Percentiles rank a stretch among this genome's conserved stretches.
Evolutionary conservation across 345 rosid species (phyloP).

Genomic region (Salix udensis): DNA sequence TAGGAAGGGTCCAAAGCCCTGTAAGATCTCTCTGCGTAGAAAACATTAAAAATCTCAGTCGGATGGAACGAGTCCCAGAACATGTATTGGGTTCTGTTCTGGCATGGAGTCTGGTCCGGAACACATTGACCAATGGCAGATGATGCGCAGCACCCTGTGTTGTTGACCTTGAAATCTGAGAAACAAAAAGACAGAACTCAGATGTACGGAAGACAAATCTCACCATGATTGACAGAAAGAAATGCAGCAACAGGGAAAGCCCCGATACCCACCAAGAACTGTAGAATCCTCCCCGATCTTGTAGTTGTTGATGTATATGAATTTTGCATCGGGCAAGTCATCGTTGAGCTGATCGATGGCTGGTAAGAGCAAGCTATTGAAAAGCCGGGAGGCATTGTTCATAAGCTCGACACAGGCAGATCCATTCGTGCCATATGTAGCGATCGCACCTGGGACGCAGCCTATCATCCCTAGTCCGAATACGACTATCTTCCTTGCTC

Average conservation of each 20-base stretch:
- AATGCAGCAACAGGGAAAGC: neutral
- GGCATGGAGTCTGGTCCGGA: slow-evolving; percentile 28
- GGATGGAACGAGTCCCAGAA: slow-evolving; percentile 59
- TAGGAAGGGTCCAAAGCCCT: neutral
- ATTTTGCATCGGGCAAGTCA: slow-evolving; percentile 17
- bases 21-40: slow-evolving; percentile 28
- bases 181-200: neutral
- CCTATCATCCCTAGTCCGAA: slow-evolving; percentile 34
- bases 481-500: slow-evolving; percentile 38
- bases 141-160: slow-evolving; percentile 1
- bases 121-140: slow-evolving; percentile 15
- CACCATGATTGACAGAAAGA: neutral
- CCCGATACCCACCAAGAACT: neutral
- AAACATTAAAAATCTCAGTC: slow-evolving; percentile 28
- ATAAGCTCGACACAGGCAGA: slow-evolving; percentile 17
- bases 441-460: slow-evolving; percentile 16
- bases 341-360: slow-evolving; percentile 24
- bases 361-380: slow-evolving; percentile 20
- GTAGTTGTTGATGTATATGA: slow-evolving; percentile 22
- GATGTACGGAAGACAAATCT: neutral
- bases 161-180: slow-evolving; percentile 4
- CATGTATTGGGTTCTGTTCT: slow-evolving; percentile 23
- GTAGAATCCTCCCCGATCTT: neutral
- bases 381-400: slow-evolving; percentile 17
- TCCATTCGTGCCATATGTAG: slow-evolving; percentile 17